Evolutionary conservation across 2,329 filamentous ascomycete genomes (phyloP), one percentile per base, ranked within the genome.

Genomic region (Dactylellina sp.): DNA sequence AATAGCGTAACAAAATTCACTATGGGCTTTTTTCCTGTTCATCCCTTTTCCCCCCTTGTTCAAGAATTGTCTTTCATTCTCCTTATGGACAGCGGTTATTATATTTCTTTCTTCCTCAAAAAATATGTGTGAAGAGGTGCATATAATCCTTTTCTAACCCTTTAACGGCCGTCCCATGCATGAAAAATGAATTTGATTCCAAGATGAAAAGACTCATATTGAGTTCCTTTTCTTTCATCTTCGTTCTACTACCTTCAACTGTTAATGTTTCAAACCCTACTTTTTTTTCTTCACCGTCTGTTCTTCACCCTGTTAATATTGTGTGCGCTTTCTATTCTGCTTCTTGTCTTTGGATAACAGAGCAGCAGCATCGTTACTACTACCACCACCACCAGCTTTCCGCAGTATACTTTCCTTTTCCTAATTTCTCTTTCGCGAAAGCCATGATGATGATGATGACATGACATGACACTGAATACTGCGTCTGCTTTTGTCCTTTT

Each of bases 1-100:
- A 66, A 74, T 66, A 74, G 61, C 49, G 55, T 59, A 49, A 60
- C 59, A 65, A 66, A 66, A 61, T 60, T 74, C 62, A 44, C 49
- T 25, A 59, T 65, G 46, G 60, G 49, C 53, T 11, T 50, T 11
- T 50, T 57, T 57, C 32, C 50, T 66, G 37, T 37, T 59, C 35
- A 47, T 44, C 50, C 44, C 57, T n/a, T 52, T 53, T 42, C 28
- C 9, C 28, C 9, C 60, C 40, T 35, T 39, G 55, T 60, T 57
- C 37, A 49, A 68, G 56, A 40, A 64, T 52, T 65, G 70, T 42
- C 70, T 60, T 74, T 61, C 49, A 28, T 55, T 59, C 37, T 42
- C 57, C 44, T 24, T 32, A 55, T 65, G 59, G 59, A 62, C 70
- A 56, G 40, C 47, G 50, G 49, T 61, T 49, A 53, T 62, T 62